A percentile compares a stretch with the other conserved stretches of the same genome.
Conservation (phyloP, 2,329 filamentous ascomycete species). For the Colletotrichum orchidophilum region DNA sequence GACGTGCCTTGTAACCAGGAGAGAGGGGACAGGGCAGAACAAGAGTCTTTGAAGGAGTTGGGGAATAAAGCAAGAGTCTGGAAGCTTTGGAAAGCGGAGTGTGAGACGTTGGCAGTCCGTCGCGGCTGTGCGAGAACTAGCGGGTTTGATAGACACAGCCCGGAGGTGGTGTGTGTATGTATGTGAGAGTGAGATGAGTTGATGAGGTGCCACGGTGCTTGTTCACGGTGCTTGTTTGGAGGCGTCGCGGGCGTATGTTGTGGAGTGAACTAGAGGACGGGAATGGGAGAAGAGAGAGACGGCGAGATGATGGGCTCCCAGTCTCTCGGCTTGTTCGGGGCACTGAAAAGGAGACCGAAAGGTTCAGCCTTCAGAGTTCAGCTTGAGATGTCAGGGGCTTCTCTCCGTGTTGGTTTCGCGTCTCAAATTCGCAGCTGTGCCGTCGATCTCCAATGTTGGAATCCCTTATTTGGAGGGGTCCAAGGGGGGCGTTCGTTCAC, state of each 20-base stretch:
- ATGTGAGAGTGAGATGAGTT: not conserved
- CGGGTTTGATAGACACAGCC: constrained; percentile 15
- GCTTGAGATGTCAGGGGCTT: constrained; percentile 31
- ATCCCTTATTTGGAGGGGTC: constrained; percentile 33
- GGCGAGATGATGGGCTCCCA: constrained; percentile 9
- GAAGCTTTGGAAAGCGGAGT: constrained; percentile 5
- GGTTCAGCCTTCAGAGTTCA: constrained; percentile 15
- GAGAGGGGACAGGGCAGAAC: constrained; percentile 22
- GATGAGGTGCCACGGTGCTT: no score
- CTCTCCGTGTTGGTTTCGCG: constrained; percentile 32
- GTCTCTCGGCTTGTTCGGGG: not conserved
- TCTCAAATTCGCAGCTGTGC: constrained; percentile 28
- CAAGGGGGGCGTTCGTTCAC: constrained; percentile 20
- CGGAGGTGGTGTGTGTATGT: constrained; percentile 10
- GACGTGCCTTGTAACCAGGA: constrained; percentile 32
- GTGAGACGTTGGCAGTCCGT: constrained; percentile 17
- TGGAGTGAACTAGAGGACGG: not conserved
- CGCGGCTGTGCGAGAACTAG: constrained; percentile 21
- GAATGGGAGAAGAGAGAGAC: not conserved
- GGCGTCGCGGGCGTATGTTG: not conserved
- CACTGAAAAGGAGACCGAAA: not conserved
- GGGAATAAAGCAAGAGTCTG: constrained; percentile 7
- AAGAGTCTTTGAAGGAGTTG: not conserved
- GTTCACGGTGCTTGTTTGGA: not conserved
- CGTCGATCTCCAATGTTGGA: constrained; percentile 31